These are phyloP conservation scores for Protomyces pachydermus DNA, from an alignment of 1,139 yeast species.

Conservation along the genomic window DNA sequence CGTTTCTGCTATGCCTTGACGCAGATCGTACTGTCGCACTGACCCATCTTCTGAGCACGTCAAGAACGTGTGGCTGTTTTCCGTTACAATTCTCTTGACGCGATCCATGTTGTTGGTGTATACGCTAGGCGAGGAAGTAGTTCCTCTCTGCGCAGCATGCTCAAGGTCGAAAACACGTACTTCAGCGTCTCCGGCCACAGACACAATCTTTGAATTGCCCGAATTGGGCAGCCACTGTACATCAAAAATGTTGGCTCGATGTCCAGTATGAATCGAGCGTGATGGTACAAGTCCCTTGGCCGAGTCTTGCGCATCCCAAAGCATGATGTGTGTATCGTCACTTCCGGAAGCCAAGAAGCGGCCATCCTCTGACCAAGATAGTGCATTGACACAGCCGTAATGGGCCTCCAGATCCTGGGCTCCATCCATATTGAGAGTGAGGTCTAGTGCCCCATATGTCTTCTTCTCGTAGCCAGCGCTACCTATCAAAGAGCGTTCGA, in stretches of 20 bases:
- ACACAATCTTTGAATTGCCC: constrained; percentile 26
- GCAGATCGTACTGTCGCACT: constrained; percentile 32
- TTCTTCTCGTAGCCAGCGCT: background rate
- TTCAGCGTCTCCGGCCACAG: constrained; percentile 32
- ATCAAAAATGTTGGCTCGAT: constrained; percentile 32
- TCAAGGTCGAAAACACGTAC: constrained; percentile 32
- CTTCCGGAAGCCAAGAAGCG: constrained; percentile 32
- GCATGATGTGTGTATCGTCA: constrained; percentile 32
- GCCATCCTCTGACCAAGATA: constrained; percentile 33
- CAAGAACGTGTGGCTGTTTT: constrained; percentile 31
- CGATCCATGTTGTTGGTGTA: constrained; percentile 28
- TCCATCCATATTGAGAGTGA: constrained; percentile 8
- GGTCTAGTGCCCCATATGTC: background rate
- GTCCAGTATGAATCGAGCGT: constrained; percentile 31
- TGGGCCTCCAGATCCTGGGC: constrained; percentile 17
- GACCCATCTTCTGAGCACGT: constrained; percentile 33
- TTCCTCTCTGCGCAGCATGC: background rate
- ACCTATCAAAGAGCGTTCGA: no score
- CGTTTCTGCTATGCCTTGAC: constrained; percentile 6
- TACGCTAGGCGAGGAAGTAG: background rate
- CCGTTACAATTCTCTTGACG: constrained; percentile 31
- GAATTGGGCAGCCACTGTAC: constrained; percentile 32
- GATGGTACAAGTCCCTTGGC: constrained; percentile 16
- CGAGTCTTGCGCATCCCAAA: constrained; percentile 29
- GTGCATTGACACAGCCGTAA: constrained; percentile 32